phyloP scores from a whole-genome alignment of 805 yeast genomes.

The Hanseniaspora thailandica region DNA sequence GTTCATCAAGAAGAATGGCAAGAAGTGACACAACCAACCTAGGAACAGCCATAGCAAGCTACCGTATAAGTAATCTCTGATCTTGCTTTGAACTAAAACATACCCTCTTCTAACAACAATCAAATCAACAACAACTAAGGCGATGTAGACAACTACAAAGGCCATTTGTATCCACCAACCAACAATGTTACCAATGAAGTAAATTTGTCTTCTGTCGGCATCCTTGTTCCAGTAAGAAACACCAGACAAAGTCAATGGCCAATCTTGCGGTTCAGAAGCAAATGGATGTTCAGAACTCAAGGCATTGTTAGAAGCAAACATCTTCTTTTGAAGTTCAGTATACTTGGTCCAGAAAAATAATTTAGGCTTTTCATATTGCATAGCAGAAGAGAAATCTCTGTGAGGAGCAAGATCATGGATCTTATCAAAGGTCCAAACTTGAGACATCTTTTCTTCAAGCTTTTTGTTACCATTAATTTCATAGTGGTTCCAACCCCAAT shows the following conservation, averaged over 20 bases:
- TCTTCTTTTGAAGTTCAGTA: conserved; percentile 73
- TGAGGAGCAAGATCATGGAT: conserved; percentile 54
- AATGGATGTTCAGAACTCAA: conserved; percentile 84
- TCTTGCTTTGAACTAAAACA: conserved; percentile 42
- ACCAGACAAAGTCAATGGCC: conserved; percentile 86
- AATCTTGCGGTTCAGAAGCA: conserved; percentile 79
- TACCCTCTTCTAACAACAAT: conserved; percentile 62
- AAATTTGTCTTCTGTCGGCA: conserved; percentile 61
- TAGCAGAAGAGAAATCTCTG: conserved; percentile 56
- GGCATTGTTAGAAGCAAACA: conserved; percentile 89
- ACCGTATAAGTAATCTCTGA: conserved; percentile 63
- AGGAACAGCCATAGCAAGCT: conserved; percentile 72
- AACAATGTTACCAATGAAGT: conserved; percentile 75
- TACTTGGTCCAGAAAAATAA: conserved; percentile 77
- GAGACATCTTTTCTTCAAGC: conserved; percentile 48
- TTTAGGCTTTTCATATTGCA: conserved; percentile 27
- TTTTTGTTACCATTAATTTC: conserved; percentile 94
- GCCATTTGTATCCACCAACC: conserved; percentile 82
- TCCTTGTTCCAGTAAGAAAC: conserved; percentile 91
- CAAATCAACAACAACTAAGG: conserved; percentile 61
- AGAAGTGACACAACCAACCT: conserved; percentile 82
- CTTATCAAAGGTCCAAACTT: conserved; percentile 59
- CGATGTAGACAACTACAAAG: conserved; percentile 50
- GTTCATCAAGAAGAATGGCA: conserved; percentile 83
- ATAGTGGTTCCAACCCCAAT: conserved; percentile 85